These are phyloP conservation scores for Termitomyces eurrhizus DNA, from an alignment of 768 basidiomycete species.

Conservation along the genomic window DNA sequence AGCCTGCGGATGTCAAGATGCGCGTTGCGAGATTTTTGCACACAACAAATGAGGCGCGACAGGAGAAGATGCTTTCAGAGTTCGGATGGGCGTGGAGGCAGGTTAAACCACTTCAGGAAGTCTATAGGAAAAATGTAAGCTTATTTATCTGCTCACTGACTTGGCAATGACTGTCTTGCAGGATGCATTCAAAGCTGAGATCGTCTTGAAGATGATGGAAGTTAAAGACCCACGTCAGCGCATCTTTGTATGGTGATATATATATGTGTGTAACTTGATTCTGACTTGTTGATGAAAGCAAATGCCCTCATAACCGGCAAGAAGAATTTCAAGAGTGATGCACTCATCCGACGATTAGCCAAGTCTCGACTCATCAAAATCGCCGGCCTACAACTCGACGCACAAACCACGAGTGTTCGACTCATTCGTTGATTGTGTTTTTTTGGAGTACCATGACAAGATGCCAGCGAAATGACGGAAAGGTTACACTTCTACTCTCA, in stretches of 20 bases:
- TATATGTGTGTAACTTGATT: background rate
- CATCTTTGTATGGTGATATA: background rate
- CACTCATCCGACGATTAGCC: background rate
- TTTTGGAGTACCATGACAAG: background rate
- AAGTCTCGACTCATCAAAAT: background rate
- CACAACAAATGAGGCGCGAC: slow-evolving; percentile 20
- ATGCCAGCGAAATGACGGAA: background rate
- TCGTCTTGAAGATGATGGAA: slow-evolving; percentile 22
- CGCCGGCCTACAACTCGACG: background rate
- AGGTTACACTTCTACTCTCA: background rate
- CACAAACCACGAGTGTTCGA: background rate
- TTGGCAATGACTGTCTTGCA: slow-evolving; percentile 1
- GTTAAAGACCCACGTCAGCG: slow-evolving; percentile 23
- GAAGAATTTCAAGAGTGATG: background rate
- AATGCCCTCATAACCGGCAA: background rate
- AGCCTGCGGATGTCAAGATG: slow-evolving; percentile 40
- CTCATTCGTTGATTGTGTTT: no score
- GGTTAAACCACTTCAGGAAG: slow-evolving; percentile 37
- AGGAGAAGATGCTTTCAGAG: slow-evolving; percentile 45
- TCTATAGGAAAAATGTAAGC: slow-evolving; percentile 40
- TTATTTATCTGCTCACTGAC: no score
- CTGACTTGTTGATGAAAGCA: background rate
- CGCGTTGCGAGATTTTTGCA: slow-evolving; percentile 47
- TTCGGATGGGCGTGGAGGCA: slow-evolving; percentile 52
- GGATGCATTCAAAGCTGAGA: slow-evolving; percentile 18